Conservation (phyloP, 768 basidiomycete species). For the Russula virescens region DNA sequence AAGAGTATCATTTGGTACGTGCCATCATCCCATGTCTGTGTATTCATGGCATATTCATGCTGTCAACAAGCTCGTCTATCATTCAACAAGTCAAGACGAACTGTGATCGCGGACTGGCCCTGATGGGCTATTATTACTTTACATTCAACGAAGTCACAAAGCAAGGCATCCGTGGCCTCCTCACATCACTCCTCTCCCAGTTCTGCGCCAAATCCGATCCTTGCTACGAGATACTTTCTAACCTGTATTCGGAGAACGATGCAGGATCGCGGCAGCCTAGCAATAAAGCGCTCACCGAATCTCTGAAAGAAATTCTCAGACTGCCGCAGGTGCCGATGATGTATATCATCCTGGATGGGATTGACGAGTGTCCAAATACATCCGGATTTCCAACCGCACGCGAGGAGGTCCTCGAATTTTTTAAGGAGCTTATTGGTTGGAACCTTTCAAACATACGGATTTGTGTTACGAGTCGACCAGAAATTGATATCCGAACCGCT, state of each 20-base stretch:
- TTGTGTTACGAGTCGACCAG: slow-evolving; percentile 3
- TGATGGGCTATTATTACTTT: slow-evolving; percentile 1
- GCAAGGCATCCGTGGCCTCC: not conserved
- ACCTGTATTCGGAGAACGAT: not conserved
- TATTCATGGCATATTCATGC: not conserved
- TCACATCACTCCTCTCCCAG: not conserved
- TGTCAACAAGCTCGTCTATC: not conserved
- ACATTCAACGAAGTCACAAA: not conserved
- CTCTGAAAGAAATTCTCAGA: not conserved
- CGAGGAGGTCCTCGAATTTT: not conserved
- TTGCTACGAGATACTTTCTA: not conserved
- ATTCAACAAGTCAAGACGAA: not conserved
- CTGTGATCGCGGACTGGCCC: not conserved
- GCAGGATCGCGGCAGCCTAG: not conserved
- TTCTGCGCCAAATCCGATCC: not conserved
- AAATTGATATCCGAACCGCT: not conserved
- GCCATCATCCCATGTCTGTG: fast-evolving
- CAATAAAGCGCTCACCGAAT: not conserved
- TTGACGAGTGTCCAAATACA: slow-evolving; percentile 8
- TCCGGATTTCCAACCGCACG: not conserved
- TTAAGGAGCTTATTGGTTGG: not conserved
- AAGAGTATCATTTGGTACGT: not conserved
- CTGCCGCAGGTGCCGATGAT: not conserved
- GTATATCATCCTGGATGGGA: slow-evolving; percentile 1
- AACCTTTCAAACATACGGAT: not conserved